Evolutionary conservation across 164 flowering plant genomes (phyloP).

Genomic region (Kalanchoe fedtschenkoi): DNA sequence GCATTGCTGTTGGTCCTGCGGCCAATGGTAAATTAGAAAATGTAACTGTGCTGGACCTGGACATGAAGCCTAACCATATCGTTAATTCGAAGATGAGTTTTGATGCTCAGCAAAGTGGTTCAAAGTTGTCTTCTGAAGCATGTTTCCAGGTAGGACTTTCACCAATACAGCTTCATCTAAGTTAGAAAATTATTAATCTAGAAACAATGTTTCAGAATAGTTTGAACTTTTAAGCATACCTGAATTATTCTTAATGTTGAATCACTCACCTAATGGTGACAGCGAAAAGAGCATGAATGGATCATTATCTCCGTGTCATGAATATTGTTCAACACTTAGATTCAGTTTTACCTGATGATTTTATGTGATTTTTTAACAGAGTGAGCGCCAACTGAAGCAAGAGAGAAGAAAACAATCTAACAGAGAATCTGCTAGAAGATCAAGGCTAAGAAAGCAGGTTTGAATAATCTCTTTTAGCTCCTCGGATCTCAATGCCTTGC

Average conservation of each 20-base stretch:
- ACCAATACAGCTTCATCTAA: not conserved
- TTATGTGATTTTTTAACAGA: slow-evolving; percentile 22
- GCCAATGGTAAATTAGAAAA: not conserved
- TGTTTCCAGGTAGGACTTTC: slow-evolving; percentile 46
- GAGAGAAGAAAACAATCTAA: slow-evolving; percentile 96
- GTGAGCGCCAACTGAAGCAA: slow-evolving; percentile 72
- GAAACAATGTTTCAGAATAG: no score
- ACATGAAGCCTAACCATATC: slow-evolving; percentile 26
- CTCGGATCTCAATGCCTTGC: not conserved
- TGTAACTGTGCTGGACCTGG: slow-evolving; percentile 34
- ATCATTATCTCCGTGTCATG: no score
- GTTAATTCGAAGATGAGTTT: slow-evolving; percentile 24
- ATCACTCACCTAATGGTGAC: no score
- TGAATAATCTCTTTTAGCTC: not conserved
- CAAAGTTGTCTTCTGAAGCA: slow-evolving; percentile 41
- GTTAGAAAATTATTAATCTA: no score
- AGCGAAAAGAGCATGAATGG: no score
- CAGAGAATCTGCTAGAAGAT: slow-evolving; percentile 95
- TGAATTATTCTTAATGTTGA: no score
- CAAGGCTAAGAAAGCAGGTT: slow-evolving; percentile 95
- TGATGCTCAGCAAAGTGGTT: slow-evolving; percentile 21
- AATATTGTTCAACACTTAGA: no score
- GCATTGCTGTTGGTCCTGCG: slow-evolving; percentile 14
- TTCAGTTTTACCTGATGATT: slow-evolving; percentile 1
- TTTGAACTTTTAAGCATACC: no score